These are phyloP conservation scores for Colletotrichum higginsianum DNA, from an alignment of 2,329 filamentous ascomycete genomes.

Conservation along the genomic window DNA sequence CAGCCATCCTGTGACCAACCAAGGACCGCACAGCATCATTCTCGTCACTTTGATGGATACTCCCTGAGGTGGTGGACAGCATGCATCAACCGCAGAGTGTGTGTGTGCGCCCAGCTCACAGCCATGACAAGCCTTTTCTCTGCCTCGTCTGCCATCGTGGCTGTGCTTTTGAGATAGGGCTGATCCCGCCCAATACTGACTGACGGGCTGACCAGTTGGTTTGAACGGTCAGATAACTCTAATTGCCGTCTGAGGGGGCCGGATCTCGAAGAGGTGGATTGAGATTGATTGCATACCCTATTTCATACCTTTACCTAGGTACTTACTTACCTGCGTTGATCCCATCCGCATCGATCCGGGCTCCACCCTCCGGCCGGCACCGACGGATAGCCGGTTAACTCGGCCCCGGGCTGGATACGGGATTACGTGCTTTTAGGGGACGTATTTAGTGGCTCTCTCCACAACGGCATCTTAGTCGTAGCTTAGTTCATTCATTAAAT, in stretches of 20 bases:
- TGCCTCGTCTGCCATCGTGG: neutral
- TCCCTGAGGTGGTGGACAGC: constrained; percentile 3
- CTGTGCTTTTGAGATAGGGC: constrained; percentile 21
- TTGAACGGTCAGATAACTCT: constrained; percentile 28
- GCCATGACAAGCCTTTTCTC: neutral
- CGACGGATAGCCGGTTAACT: constrained; percentile 25
- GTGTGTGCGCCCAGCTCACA: constrained; percentile 11
- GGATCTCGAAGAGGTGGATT: neutral
- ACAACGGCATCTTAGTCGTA: neutral
- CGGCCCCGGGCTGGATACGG: constrained; percentile 18
- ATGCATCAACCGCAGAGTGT: constrained; percentile 25
- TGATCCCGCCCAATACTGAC: neutral
- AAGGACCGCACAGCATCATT: constrained; percentile 12
- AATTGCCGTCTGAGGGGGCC: neutral
- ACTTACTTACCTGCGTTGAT: no score
- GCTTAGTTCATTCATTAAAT: neutral
- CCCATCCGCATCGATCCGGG: constrained; percentile 24
- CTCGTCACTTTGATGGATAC: constrained; percentile 4
- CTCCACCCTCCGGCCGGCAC: constrained; percentile 13
- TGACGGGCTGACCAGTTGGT: neutral
- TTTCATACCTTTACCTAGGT: no score
- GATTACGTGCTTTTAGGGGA: constrained; percentile 11
- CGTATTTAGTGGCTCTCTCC: constrained; percentile 17
- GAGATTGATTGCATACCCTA: constrained; percentile 10
- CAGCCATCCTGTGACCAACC: constrained; percentile 16